These are phyloP conservation scores for Cercospora sp. DNA, from an alignment of 2,329 filamentous ascomycete species.

Conservation along the genomic window DNA sequence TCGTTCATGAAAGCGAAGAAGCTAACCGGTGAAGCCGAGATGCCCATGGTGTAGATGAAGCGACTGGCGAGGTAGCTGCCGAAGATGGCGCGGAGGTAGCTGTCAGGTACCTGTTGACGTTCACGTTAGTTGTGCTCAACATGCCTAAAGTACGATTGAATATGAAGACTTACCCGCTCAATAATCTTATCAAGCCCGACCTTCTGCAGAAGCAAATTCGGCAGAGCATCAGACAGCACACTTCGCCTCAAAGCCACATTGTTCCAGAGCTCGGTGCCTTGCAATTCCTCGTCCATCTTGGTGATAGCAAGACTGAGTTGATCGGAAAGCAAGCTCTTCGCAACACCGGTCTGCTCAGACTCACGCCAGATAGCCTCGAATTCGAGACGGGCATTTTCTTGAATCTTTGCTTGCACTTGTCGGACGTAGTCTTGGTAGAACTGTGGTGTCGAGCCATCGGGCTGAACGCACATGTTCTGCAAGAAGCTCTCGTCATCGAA, in stretches of 20 bases:
- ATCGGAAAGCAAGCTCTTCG: constrained; percentile 87
- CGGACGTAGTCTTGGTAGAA: constrained; percentile 96
- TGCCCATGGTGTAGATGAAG: constrained; percentile 95
- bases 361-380: constrained; percentile 99
- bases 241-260: constrained; percentile 74
- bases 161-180: constrained; percentile 60
- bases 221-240: constrained; percentile 82
- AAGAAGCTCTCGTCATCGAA: constrained; percentile 89
- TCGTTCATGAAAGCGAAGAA: constrained; percentile 85
- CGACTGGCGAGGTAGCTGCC: constrained; percentile 91
- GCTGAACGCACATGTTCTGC: constrained; percentile 86
- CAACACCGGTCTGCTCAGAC: constrained; percentile 74
- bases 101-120: constrained; percentile 69
- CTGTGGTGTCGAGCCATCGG: constrained; percentile 74
- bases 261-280: constrained; percentile 88
- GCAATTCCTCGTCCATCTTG: constrained; percentile 93
- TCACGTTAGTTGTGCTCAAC: background rate
- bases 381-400: constrained; percentile 86
- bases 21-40: constrained; percentile 89
- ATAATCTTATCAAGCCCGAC: constrained; percentile 89
- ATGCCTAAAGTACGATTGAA: background rate
- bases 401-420: constrained; percentile 86
- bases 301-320: constrained; percentile 90
- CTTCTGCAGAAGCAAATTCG: constrained; percentile 79
- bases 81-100: constrained; percentile 92